Evolutionary conservation across 1,284 basidiomycete genomes (phyloP).

Genomic region (Butyriboletus pseudospeciosus): DNA sequence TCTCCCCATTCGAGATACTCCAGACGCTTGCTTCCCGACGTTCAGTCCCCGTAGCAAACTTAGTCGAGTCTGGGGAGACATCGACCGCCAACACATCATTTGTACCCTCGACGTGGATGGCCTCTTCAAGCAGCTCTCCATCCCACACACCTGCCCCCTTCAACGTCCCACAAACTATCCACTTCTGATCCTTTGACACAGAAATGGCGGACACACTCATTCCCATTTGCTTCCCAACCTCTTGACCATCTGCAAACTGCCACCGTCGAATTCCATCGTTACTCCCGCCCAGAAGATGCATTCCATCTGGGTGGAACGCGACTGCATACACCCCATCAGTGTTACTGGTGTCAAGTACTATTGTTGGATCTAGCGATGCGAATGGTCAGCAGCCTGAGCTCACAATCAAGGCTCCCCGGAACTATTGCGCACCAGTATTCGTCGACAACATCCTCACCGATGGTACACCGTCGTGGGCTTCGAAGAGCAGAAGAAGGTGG

Average conservation of each 20-base stretch:
- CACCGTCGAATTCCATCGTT: background rate
- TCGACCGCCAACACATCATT: too few relatives aligned
- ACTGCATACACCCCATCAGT: background rate
- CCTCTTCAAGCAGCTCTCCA: background rate
- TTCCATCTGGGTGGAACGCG: background rate
- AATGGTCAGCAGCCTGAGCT: background rate
- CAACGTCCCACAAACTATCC: background rate
- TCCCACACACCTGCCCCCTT: background rate
- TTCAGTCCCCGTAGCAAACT: too few relatives aligned
- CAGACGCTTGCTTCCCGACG: too few relatives aligned
- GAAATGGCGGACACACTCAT: background rate
- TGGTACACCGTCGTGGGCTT: too few relatives aligned
- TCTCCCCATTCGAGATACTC: too few relatives aligned
- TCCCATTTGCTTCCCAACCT: background rate
- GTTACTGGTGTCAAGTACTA: background rate
- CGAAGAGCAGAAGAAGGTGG: too few relatives aligned
- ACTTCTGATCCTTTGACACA: background rate
- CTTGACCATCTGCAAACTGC: background rate
- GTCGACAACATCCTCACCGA: background rate
- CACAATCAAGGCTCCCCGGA: background rate
- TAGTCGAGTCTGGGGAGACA: too few relatives aligned
- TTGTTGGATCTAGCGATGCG: background rate
- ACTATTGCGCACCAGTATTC: background rate
- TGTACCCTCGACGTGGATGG: background rate
- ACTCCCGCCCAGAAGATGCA: background rate